Base-by-base conservation (phyloP, 176 grass and related monocot genomes). In the Pontederia crassipes region DNA sequence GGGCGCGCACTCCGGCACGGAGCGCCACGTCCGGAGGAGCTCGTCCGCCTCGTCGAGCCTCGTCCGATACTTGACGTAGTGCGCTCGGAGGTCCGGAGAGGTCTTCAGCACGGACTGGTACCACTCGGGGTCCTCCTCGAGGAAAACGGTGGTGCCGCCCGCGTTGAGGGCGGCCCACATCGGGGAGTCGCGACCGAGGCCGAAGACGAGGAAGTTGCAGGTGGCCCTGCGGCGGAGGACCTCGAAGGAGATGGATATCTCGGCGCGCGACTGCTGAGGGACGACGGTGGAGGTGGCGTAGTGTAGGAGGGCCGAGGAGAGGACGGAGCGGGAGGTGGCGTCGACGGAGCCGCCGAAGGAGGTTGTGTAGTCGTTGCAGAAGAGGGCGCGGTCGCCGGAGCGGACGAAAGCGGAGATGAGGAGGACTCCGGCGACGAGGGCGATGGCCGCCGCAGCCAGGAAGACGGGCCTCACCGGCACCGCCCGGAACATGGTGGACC, bases 151-250 rank as follows among this genome's bases (percentile, higher is more conserved):
- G 20, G 73, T 79, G 12, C 77, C 78, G 10, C 72, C 89, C 15
- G 81, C 51, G 56, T 95, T 95, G 72, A 88, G 61, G 8, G 64
- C 61, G 11, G 73, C 66, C 81, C 86, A 86, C 46, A 69, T 71
- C 24, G 79, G 29, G 48, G 82, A 82, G 70, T 94, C 84, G 54
- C 64, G 77, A 10, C 81, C 82, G 28, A 85, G 78, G 17, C 84
- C 89, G 61, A 88, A 95, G 10, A 88, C 81, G 9, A 88, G 67
- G 55, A 94, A 72, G 64, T 83, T 75, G 75, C 84, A 94, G 8
- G 78, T 81, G 1, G 75, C 65, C 16, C 84, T 81, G 17, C 61
- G 73, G 14, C 78, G 75, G 64, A 94, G 75, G 20, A 94, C 52
- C 59, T 72, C 73, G 56, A 77, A 75, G 56, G 86, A 77, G 28